Percentiles rank a stretch among this genome's conserved stretches.
These are phyloP conservation scores for Solanum corneliomulleri DNA, from an alignment of 257 asterid species.

Conservation along the genomic window DNA sequence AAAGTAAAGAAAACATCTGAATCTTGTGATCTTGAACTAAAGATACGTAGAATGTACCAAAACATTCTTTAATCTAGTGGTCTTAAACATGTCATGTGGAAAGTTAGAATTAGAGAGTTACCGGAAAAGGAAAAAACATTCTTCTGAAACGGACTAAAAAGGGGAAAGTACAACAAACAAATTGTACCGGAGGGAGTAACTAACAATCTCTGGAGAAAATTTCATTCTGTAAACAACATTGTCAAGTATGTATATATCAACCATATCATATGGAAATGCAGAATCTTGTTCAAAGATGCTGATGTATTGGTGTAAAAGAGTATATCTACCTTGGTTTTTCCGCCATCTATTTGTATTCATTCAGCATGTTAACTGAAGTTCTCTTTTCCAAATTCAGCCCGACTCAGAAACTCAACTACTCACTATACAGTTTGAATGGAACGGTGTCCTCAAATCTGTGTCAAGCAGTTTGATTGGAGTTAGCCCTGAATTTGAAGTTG, in stretches of 20 bases:
- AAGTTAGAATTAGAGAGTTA: neutral
- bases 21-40: neutral
- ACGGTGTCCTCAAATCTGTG: conserved; percentile 79
- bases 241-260: neutral
- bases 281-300: neutral
- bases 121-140: neutral
- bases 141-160: neutral
- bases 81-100: neutral
- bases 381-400: conserved; percentile 41
- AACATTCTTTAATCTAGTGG: neutral
- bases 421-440: conserved; percentile 92
- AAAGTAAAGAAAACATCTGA: neutral
- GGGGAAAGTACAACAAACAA: neutral
- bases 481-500: conserved; percentile 94
- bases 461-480: conserved; percentile 85
- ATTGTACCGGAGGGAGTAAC: neutral
- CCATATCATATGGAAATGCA: neutral
- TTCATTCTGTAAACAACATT: neutral
- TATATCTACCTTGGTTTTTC: neutral
- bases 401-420: conserved; percentile 77
- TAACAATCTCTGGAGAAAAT: neutral
- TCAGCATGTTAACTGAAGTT: neutral
- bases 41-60: neutral
- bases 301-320: neutral
- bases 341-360: neutral